Evolutionary conservation across 768 basidiomycete genomes (phyloP), one percentile per base, ranked within the genome.

Genomic region (Leccinum incarnatum): DNA sequence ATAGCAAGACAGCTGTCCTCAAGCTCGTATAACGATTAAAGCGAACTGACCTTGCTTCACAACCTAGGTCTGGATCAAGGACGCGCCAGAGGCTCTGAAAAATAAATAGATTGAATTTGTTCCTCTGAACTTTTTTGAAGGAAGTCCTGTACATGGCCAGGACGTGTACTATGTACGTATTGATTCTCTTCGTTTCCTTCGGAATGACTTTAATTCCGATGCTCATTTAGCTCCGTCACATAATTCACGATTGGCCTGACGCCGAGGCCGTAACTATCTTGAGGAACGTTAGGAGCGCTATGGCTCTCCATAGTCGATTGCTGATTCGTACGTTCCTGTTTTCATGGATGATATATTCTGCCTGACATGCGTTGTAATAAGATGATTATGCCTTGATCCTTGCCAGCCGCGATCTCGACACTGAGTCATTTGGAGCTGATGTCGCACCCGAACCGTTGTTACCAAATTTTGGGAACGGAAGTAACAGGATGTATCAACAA

Each of bases 401-500:
- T 7, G 63, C 63, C 19, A 42, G 57, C 19, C 59, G 50, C n/a
- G 59, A 61, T 21, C 50, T 51, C 17, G 53, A 29, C 27, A 30
- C 49, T 2, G 51, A 54, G 10, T 58, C 55, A 12, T 59, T 48
- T 36, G 59, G 56, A 37, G 37, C 59, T 69, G 67, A 68, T 11
- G 51, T 63, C 59, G 80, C 78, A 1, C 80, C 80, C 0, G 74
- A 76, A 52, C 81, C 79, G 0, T 67, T 83, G 52, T 70, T 82
- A 1, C 74, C 80, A 3, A 82, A 81, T 64, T 81, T 76, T 52
- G 80, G 79, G 27, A 69, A 75, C 10, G 81, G 78, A 2, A 70
- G 67, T 45, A 66, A 76, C 45, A 67, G 74, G 6, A 68, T 69
- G 29, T 82, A 81, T 60, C 67, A 77, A 32, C 75, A 76, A 53